A percentile compares a stretch with the other conserved stretches of the same genome.
These are phyloP conservation scores for Aspergillus pseudoglaucus DNA, from an alignment of 2,329 filamentous ascomycete genomes.

Conservation along the genomic window DNA sequence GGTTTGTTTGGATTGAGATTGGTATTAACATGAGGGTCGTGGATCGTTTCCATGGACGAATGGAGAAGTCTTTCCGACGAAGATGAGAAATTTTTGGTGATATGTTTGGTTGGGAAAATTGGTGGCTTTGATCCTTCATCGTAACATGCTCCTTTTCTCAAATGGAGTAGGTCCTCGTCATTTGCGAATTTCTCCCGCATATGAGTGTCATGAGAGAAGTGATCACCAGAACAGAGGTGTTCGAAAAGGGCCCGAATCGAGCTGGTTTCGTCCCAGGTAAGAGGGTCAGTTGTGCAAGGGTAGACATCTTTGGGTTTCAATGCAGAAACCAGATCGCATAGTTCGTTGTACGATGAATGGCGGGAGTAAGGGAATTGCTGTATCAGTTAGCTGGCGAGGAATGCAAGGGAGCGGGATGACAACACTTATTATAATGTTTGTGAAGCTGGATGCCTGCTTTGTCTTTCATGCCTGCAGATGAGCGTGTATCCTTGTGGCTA, in stretches of 20 bases:
- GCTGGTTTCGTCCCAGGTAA: conserved; percentile 56
- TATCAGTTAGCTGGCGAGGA: conserved; percentile 5
- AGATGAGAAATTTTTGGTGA: not conserved
- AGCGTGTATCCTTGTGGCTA: conserved; percentile 7
- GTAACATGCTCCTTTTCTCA: conserved; percentile 14
- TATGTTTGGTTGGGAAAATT: not conserved
- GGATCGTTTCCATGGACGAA: conserved; percentile 7
- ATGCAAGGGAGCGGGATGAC: not conserved
- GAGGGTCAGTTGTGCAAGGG: conserved; percentile 68
- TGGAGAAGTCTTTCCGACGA: conserved; percentile 2
- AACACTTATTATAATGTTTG: conserved; percentile 32
- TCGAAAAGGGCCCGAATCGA: conserved; percentile 69
- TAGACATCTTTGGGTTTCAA: conserved; percentile 72
- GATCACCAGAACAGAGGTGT: conserved; percentile 53
- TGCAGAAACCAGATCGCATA: conserved; percentile 61
- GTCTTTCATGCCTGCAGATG: not conserved
- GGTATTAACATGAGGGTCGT: not conserved
- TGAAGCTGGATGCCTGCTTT: conserved; percentile 9
- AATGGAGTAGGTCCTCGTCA: conserved; percentile 12
- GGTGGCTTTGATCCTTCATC: conserved; percentile 4
- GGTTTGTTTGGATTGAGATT: conserved; percentile 1
- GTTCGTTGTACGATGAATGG: conserved; percentile 78
- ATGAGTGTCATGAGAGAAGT: conserved; percentile 59
- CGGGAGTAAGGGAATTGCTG: conserved; percentile 75
- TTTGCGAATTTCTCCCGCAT: conserved; percentile 44